phyloP scores from a whole-genome alignment of 2,329 filamentous ascomycete genomes.

The Aureobasidium sp. region DNA sequence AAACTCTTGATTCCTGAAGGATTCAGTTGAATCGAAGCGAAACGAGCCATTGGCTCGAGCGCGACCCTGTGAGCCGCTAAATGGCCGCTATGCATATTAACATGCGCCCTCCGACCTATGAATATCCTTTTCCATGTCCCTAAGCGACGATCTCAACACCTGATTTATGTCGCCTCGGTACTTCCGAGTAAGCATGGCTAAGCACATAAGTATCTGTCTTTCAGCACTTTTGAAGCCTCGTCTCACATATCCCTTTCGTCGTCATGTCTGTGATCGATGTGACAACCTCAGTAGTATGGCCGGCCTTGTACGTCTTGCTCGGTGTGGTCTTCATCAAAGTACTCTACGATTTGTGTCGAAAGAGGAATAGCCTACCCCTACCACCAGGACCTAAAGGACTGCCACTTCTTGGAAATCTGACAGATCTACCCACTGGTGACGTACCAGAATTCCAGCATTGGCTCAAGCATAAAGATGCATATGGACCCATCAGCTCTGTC shows the following conservation, averaged over 20 bases:
- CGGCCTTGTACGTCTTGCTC: neutral
- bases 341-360: neutral
- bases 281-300: neutral
- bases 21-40: neutral
- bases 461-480: slow-evolving; percentile 33
- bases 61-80: neutral
- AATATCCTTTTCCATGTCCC: neutral
- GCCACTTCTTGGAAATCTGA: slow-evolving; percentile 20
- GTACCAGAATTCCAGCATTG: slow-evolving; percentile 34
- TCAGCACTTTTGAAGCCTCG: no score
- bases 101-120: neutral
- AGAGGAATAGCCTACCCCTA: neutral
- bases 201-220: neutral
- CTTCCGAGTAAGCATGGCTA: neutral
- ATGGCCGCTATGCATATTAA: neutral
- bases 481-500: slow-evolving; percentile 30
- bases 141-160: neutral
- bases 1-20: neutral
- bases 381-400: slow-evolving; percentile 21
- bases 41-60: neutral
- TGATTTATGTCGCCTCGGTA: neutral
- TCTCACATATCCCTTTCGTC: neutral
- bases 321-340: neutral
- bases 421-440: slow-evolving; percentile 20
- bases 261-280: neutral